Percentiles rank a stretch among this genome's conserved stretches.
These are phyloP conservation scores for Zopfochytrium polystomum DNA, from an alignment of 371 early-diverging fungal genomes.

Conservation along the genomic window DNA sequence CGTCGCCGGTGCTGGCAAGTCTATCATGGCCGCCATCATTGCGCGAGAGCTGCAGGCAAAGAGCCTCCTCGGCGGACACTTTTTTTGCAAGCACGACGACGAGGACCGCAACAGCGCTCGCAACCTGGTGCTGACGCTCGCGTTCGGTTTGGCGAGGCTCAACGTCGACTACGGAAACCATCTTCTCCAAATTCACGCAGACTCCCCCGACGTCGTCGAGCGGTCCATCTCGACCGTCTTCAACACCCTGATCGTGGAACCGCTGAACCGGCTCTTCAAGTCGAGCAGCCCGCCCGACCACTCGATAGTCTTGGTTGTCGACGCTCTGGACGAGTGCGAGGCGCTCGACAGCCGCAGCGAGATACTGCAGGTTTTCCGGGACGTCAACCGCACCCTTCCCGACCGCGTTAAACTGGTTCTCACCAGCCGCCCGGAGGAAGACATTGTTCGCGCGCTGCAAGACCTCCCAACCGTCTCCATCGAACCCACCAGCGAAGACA, in stretches of 20 bases:
- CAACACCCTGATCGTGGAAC: constrained; percentile 9
- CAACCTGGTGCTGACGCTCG: constrained; percentile 3
- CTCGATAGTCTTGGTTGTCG: constrained; percentile 22
- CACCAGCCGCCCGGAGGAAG: constrained; percentile 23
- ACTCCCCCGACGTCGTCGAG: not conserved
- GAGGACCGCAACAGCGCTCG: constrained; percentile 1
- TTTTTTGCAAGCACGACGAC: constrained; percentile 15
- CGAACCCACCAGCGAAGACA: constrained; percentile 15
- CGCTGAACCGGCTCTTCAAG: constrained; percentile 5
- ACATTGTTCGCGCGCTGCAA: constrained; percentile 19
- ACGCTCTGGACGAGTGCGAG: constrained; percentile 33
- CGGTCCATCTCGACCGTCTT: constrained; percentile 11
- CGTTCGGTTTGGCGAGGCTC: constrained; percentile 9
- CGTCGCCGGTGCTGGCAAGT: constrained; percentile 7
- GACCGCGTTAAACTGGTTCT: constrained; percentile 20
- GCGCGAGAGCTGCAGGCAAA: not conserved
- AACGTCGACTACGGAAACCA: constrained; percentile 3
- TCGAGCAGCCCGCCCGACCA: not conserved
- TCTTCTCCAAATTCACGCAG: constrained; percentile 6
- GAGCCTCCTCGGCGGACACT: not conserved
- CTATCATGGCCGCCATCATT: constrained; percentile 4
- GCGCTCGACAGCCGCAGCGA: constrained; percentile 13
- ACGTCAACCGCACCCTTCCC: constrained; percentile 13
- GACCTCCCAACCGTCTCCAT: constrained; percentile 2
- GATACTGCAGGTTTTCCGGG: constrained; percentile 19